A percentile compares a stretch with the other conserved stretches of the same genome.
phyloP scores from a whole-genome alignment of 1,139 yeast genomes.

The Suhomyces anneliseae region DNA sequence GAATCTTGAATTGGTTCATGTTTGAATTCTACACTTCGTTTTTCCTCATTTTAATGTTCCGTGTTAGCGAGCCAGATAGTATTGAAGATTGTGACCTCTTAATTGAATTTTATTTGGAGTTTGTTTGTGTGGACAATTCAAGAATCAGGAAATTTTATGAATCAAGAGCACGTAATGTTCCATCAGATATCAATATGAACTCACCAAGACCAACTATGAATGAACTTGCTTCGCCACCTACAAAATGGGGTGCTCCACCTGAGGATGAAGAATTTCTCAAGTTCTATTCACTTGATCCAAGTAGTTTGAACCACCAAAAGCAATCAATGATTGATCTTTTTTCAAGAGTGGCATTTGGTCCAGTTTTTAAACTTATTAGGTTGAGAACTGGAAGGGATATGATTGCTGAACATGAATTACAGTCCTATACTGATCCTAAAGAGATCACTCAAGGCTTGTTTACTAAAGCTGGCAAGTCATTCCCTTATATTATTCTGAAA shows the following conservation, averaged over 20 bases:
- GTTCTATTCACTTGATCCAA: constrained; percentile 20
- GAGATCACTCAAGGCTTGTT: constrained; percentile 2
- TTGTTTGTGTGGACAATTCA: background rate
- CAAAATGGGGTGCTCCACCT: constrained; percentile 27
- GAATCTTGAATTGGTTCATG: constrained; percentile 34
- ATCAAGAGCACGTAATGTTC: background rate
- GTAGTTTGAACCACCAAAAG: constrained; percentile 13
- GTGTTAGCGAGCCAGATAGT: background rate
- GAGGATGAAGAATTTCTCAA: constrained; percentile 27
- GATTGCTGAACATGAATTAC: constrained; percentile 13
- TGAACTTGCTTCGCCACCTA: constrained; percentile 26
- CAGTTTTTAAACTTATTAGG: constrained; percentile 27
- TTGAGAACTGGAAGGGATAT: constrained; percentile 17
- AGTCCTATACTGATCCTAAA: background rate
- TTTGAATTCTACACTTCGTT: constrained; percentile 36
- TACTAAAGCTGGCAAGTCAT: background rate
- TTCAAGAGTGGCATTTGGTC: constrained; percentile 23
- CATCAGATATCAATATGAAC: background rate
- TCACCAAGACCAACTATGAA: constrained; percentile 16
- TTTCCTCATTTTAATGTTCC: constrained; percentile 12
- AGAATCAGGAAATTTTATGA: background rate
- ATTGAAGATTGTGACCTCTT: background rate
- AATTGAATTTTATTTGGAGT: constrained; percentile 1
- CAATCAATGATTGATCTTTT: constrained; percentile 21
- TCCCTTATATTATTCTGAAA: constrained; percentile 2